A percentile compares a stretch with the other conserved stretches of the same genome.
phyloP scores from a whole-genome alignment of 768 basidiomycete genomes.

The Cytidiella melzeri region DNA sequence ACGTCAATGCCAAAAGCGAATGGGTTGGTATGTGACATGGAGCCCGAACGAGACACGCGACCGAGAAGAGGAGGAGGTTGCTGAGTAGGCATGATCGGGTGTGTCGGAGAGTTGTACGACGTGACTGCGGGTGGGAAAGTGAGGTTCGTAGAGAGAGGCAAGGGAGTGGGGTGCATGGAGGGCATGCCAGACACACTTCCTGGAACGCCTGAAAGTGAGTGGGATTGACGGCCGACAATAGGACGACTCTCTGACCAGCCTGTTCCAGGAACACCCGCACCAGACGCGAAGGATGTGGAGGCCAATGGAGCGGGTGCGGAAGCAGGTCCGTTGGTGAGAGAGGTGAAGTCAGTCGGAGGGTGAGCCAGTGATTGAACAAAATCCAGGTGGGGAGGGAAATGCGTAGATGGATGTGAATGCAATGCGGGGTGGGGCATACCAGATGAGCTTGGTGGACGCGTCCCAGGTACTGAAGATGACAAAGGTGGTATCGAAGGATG shows the following conservation, averaged over 20 bases:
- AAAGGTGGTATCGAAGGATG: constrained; percentile 24
- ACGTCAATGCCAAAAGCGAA: constrained; percentile 25
- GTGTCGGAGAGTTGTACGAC: constrained; percentile 29
- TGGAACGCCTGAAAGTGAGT: constrained; percentile 6
- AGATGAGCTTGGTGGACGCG: constrained; percentile 22
- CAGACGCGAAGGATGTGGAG: neutral
- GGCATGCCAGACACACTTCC: constrained; percentile 1
- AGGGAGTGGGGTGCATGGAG: constrained; percentile 12
- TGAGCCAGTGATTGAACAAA: constrained; percentile 9
- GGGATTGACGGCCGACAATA: constrained; percentile 4
- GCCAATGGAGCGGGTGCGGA: neutral
- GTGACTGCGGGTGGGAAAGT: constrained; percentile 14
- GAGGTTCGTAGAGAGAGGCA: constrained; percentile 12
- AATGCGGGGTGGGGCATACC: constrained; percentile 17
- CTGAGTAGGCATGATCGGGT: constrained; percentile 22
- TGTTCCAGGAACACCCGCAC: neutral
- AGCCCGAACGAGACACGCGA: constrained; percentile 26
- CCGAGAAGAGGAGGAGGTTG: constrained; percentile 13
- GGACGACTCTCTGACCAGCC: constrained; percentile 5
- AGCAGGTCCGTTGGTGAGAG: constrained; percentile 5
- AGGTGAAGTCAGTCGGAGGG: constrained; percentile 13
- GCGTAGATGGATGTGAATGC: constrained; percentile 9
- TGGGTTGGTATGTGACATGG: constrained; percentile 26
- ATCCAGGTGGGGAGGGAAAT: constrained; percentile 9
- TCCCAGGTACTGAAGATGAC: constrained; percentile 21